Evolutionary conservation across 2,329 filamentous ascomycete species (phyloP), one percentile per base, ranked within the genome.

Genomic region (Paraphaeosphaeria sporulosa): DNA sequence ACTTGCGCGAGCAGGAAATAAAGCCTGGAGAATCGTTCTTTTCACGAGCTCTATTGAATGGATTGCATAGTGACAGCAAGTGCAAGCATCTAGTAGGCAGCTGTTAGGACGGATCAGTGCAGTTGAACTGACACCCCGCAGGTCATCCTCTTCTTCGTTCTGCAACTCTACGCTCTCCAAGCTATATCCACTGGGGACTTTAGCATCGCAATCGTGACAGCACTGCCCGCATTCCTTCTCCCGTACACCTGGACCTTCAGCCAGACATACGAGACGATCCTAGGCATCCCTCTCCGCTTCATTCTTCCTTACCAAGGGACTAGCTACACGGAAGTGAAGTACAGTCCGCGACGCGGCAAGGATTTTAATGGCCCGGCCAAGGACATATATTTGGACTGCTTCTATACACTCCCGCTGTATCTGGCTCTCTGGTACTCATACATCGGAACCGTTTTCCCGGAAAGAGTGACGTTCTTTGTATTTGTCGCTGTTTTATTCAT

Each of bases 371-470:
- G 36, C 1, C 50, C 50, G 5, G 36, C 36, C 4, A 13, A 2
- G 1, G 32, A 51, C 21, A 23, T 3, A 36, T 51, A 38, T 25
- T n/a, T 19, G 8, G 23, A 13, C n/a, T 51, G 32, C 13, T 23
- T 17, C 48, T 51, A 51, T 19, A 40, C 23, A 19, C 38, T 51
- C 17, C 32, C 48, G 32, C 32, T 51, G n/a, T 51, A 51, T 13
- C 32, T 51, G 19, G 30, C 32, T 10, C 48, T 51, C 6, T 51
- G 32, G 32, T 51, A 25, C 19, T 5, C 32, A 19, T 15, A 15
- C 7, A 1, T 51, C 48, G 48, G n/a, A 21, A 36, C 23, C 5
- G 3, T 38, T 17, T 51, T 17, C 30, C 21, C 32, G 3, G n/a
- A 21, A 5, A n/a, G 13, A 13, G 8, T 40, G 1, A 51, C 30